Evolutionary conservation across 257 asterid species (phyloP).

Genomic region (Datura wrightii): DNA sequence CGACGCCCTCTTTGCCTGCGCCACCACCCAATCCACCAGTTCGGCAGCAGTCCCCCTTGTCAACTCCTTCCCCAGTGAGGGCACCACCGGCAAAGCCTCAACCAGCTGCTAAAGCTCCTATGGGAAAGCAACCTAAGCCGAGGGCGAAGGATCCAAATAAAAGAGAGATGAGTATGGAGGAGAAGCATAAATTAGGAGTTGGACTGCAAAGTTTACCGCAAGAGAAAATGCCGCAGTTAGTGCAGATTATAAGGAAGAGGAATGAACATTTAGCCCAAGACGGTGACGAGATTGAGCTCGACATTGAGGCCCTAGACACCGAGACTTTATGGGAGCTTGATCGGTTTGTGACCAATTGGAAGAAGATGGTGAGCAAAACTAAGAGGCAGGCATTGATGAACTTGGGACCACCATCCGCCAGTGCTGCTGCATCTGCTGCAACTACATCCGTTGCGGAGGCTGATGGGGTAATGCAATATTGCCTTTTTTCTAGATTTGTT

Average conservation of each 20-base stretch:
- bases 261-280: slow-evolving; percentile 88
- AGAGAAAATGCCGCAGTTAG: slow-evolving; percentile 94
- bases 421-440: slow-evolving; percentile 45
- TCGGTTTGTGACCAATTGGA: slow-evolving; percentile 95
- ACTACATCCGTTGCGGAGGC: slow-evolving; percentile 51
- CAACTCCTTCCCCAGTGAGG: slow-evolving; percentile 62
- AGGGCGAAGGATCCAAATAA: slow-evolving; percentile 86
- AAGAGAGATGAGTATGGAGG: slow-evolving; percentile 93
- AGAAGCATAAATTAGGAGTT: slow-evolving; percentile 89
- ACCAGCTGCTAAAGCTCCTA: slow-evolving; percentile 42
- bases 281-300: slow-evolving; percentile 98
- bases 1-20: slow-evolving; percentile 51
- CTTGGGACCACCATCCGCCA: slow-evolving; percentile 37
- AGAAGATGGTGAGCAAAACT: slow-evolving; percentile 89
- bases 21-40: slow-evolving; percentile 45
- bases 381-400: slow-evolving; percentile 80
- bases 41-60: slow-evolving; percentile 45
- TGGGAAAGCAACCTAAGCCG: slow-evolving; percentile 81
- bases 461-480: slow-evolving; percentile 57
- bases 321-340: slow-evolving; percentile 99
- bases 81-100: slow-evolving; percentile 49
- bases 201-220: slow-evolving; percentile 94
- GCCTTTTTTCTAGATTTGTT: neutral
- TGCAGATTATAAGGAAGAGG: slow-evolving; percentile 83
- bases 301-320: slow-evolving; percentile 88